Base-by-base conservation (phyloP, 2,329 filamentous ascomycete genomes). In the Golovinomyces cichoracearum region DNA sequence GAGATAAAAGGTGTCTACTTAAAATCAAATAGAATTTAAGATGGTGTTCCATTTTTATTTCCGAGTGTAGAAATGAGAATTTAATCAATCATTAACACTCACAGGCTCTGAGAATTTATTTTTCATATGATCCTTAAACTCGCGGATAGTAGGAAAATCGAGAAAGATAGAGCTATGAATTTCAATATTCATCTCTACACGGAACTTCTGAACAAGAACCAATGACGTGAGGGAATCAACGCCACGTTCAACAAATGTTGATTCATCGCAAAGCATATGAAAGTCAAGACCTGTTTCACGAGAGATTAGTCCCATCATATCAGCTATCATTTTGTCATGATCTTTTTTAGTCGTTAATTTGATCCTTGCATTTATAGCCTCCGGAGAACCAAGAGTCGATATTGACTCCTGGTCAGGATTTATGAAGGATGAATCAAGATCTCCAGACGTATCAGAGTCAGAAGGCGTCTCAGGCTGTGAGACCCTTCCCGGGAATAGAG, bases 221-320 rank as follows among this genome's bases (percentile, higher is more conserved):
- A 78, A 61, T 1, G 70, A 67, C 63, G 77, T 72, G n/a, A 78
- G 64, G 1, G 73, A 76, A 56, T 78, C 73, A 15, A 75, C 68
- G 22, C 73, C 73, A 2, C 76, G 63, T 52, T 76, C 72, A 2
- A 65, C 61, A 55, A 76, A 75, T 42, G 65, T 66, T 12, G 71
- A 70, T 53, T 70, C 69, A 54, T 76, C 71, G 1, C 65, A 69
- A 2, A 76, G 63, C 56, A 76, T 72, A 44, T 70, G 69, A 13
- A 68, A 61, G 13, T 64, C 63, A 35, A 75, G 65, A 51, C 72
- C 73, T 5, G 72, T 66, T 57, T 77, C 73, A 50, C 68, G 67
- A 5, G 72, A 69, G 35, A 76, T 61, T 33, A 76, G 70, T 29
- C 69, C 65, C 56, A 74, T 62, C 23, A 71, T 66, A 48, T 66